Evolutionary conservation across 805 yeast genomes (phyloP), one percentile per base, ranked within the genome.

Genomic region (Candida nitratophila): DNA sequence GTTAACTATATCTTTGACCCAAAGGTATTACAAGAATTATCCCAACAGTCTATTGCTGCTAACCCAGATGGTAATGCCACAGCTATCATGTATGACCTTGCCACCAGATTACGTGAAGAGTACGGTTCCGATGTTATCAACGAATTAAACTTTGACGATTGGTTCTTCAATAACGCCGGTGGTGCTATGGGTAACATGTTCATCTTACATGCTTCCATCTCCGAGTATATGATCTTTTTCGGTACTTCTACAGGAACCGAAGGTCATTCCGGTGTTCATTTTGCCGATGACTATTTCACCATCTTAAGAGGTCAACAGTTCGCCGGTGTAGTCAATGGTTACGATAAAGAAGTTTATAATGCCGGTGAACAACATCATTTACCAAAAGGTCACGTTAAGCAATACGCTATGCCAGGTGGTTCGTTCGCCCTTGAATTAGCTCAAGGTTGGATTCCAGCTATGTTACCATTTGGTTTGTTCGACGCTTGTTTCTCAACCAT

Each of bases 101-200:
- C 86, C 30, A 71, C 72, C 2, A 71, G 66, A 30, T 61, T 90
- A 47, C 70, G 80, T 48, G 69, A 63, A 3, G 76, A 70, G 39
- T 93, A 93, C 61, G 95, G 96, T 12, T 45, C 47, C 3, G 80
- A 78, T 8, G 60, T 74, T 52, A 76, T 91, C 65, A 86, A 86
- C 65, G 80, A 79, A 50, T 72, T 83, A 52, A 77, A 81, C 60
- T 70, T 72, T 41, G 84, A 85, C 43, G 91, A 90, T 51, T 93
- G 98, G 98, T 84, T 93, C 42, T 91, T 81, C 77, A 93, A 93
- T 75, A 88, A 87, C 56, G 99, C 99, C 3, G 99, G 99, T 44
- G 96, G 96, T 53, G 98, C 99, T 42, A 93, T 93, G 99, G 93
- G 95, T 21, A 80, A 89, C 44, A 91, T 93, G 98, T 76, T 87